phyloP scores from a whole-genome alignment of 2,329 filamentous ascomycete species.

The Cadophora sp. region DNA sequence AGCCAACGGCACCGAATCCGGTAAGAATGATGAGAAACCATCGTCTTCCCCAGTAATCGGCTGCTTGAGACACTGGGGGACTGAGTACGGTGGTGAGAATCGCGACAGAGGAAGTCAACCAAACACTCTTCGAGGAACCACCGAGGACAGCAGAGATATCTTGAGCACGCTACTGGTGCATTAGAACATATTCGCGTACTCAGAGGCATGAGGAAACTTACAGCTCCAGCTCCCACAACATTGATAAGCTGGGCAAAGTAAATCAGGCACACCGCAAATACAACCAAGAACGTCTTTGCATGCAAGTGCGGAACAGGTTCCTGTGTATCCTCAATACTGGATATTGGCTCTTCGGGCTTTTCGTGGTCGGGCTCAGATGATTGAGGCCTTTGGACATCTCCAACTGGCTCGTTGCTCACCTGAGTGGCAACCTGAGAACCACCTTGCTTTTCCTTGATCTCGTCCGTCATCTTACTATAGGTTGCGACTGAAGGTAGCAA shows the following conservation, averaged over 20 bases:
- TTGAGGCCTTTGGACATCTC: neutral
- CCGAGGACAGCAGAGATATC: conserved; percentile 20
- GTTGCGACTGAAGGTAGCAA: neutral
- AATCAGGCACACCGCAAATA: conserved; percentile 46
- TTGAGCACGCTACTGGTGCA: conserved; percentile 15
- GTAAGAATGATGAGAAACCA: conserved; percentile 49
- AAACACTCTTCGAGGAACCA: conserved; percentile 34
- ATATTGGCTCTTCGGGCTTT: neutral
- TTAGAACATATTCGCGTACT: neutral
- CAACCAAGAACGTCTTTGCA: conserved; percentile 46
- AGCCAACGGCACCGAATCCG: conserved; percentile 45
- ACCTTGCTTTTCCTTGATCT: conserved; percentile 13
- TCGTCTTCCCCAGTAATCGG: conserved; percentile 52
- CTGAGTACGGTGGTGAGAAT: conserved; percentile 50
- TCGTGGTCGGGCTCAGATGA: conserved; percentile 11
- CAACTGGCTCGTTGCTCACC: neutral
- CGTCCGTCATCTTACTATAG: neutral
- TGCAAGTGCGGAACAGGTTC: conserved; percentile 41
- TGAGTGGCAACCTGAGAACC: neutral
- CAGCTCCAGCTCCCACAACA: conserved; percentile 43
- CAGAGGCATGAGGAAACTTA: neutral
- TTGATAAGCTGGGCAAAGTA: conserved; percentile 47
- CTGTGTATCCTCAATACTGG: conserved; percentile 23
- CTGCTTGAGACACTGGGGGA: conserved; percentile 48
- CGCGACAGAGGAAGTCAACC: conserved; percentile 47